phyloP scores from a whole-genome alignment of 2,329 filamentous ascomycete genomes.

The Albophoma yamanashiensis region DNA sequence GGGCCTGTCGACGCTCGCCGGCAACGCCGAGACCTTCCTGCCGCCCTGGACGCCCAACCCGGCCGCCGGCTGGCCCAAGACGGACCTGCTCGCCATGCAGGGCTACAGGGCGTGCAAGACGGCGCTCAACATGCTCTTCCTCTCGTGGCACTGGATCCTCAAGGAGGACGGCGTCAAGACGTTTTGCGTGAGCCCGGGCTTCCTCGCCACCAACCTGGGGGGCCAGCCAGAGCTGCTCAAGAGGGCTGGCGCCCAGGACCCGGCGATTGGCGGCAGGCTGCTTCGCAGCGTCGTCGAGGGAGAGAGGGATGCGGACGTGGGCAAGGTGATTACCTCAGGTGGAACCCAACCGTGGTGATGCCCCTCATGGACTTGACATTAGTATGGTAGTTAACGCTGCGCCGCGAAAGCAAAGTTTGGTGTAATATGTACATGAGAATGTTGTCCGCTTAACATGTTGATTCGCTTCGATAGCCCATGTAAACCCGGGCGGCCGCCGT shows the following conservation, averaged over 20 bases:
- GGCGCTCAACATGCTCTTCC: constrained; percentile 18
- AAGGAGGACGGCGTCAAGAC: constrained; percentile 39
- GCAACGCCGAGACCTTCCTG: constrained; percentile 15
- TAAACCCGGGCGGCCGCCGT: no score
- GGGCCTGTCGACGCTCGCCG: constrained; percentile 27
- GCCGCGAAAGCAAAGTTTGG: not conserved
- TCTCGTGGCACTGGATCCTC: constrained; percentile 33
- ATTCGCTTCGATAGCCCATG: not conserved
- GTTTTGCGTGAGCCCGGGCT: constrained; percentile 35
- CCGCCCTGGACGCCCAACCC: constrained; percentile 12
- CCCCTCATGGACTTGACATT: no score
- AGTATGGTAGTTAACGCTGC: not conserved
- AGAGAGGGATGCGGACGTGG: constrained; percentile 27
- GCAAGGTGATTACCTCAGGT: constrained; percentile 20
- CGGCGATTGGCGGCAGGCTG: constrained; percentile 24
- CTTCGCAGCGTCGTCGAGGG: constrained; percentile 30
- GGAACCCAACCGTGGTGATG: constrained; percentile 21
- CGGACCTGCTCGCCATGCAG: constrained; percentile 27
- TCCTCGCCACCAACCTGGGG: constrained; percentile 34
- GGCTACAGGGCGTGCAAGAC: constrained; percentile 15
- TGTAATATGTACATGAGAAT: not conserved
- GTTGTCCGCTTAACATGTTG: no score
- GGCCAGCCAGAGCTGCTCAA: constrained; percentile 17
- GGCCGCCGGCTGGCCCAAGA: constrained; percentile 36
- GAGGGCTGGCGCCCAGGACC: constrained; percentile 22